Conservation (phyloP, 2,329 filamentous ascomycete genomes). For the Pestalotiopsis sp. region DNA sequence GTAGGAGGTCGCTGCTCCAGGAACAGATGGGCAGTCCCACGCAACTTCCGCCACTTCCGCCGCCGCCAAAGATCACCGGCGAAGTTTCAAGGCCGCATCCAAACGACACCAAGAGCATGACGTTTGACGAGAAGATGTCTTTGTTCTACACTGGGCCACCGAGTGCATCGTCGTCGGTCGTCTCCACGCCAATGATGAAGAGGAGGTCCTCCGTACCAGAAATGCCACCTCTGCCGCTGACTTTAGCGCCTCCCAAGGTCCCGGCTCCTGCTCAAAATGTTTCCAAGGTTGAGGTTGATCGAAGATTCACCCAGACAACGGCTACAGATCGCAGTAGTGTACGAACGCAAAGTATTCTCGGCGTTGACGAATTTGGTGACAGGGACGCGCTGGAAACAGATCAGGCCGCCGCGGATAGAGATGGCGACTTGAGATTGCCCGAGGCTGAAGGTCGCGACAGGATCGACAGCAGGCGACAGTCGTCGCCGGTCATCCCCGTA, state of each 20-base stretch:
- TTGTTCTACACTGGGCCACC: constrained; percentile 47
- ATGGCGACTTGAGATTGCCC: constrained; percentile 41
- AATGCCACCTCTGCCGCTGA: constrained; percentile 40
- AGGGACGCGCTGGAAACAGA: constrained; percentile 28
- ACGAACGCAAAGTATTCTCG: constrained; percentile 43
- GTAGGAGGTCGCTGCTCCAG: constrained; percentile 47
- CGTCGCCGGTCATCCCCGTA: constrained; percentile 52
- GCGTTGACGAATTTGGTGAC: constrained; percentile 35
- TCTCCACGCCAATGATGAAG: constrained; percentile 19
- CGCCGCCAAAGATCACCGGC: constrained; percentile 45
- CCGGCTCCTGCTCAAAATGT: constrained; percentile 22
- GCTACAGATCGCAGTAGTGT: constrained; percentile 36
- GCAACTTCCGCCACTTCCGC: constrained; percentile 54
- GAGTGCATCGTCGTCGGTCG: constrained; percentile 22
- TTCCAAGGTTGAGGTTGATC: constrained; percentile 25
- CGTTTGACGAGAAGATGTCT: constrained; percentile 59
- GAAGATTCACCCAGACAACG: constrained; percentile 30
- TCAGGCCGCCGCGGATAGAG: constrained; percentile 32
- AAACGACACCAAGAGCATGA: constrained; percentile 61
- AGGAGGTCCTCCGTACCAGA: constrained; percentile 47
- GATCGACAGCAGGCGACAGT: constrained; percentile 43
- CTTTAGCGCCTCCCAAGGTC: constrained; percentile 29
- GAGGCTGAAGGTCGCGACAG: constrained; percentile 27
- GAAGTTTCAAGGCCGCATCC: constrained; percentile 43
- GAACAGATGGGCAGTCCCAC: constrained; percentile 48